Percentiles rank a stretch among this genome's conserved stretches.
Conservation (phyloP, 441 rosid species). For the Adansonia grandidieri region DNA sequence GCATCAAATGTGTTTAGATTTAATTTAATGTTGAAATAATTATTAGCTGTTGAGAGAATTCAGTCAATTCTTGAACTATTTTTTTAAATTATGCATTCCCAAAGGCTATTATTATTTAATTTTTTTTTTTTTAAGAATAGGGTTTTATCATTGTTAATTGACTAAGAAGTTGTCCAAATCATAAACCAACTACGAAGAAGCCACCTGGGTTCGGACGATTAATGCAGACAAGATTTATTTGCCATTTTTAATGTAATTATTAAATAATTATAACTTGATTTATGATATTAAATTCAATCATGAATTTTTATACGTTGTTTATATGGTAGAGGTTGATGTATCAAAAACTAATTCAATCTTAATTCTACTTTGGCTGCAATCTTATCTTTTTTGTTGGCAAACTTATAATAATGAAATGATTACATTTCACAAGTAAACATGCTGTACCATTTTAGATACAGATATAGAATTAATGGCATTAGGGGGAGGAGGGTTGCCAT, state of each 20-base stretch:
- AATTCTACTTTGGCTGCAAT: neutral
- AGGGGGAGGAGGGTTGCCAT: no score
- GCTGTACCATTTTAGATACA: no score
- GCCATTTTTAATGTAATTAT: neutral
- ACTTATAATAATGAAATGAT: no score
- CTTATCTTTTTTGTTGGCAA: no score
- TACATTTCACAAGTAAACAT: no score
- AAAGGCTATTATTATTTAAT: neutral
- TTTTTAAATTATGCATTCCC: neutral
- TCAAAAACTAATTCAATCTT: neutral
- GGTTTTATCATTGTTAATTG: neutral
- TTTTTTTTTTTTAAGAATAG: neutral
- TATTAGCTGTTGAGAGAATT: neutral
- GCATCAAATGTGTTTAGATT: neutral
- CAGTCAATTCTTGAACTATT: neutral
- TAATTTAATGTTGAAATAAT: neutral
- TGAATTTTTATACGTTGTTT: neutral
- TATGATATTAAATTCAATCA: no score
- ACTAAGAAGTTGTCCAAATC: neutral
- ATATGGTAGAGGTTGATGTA: neutral
- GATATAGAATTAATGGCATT: no score
- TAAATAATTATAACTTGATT: no score
- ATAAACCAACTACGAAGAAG: neutral
- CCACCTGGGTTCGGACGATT: neutral
- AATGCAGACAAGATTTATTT: neutral